Base-by-base conservation (phyloP, 2,329 filamentous ascomycete species). In the Trichoderma endophyticum region DNA sequence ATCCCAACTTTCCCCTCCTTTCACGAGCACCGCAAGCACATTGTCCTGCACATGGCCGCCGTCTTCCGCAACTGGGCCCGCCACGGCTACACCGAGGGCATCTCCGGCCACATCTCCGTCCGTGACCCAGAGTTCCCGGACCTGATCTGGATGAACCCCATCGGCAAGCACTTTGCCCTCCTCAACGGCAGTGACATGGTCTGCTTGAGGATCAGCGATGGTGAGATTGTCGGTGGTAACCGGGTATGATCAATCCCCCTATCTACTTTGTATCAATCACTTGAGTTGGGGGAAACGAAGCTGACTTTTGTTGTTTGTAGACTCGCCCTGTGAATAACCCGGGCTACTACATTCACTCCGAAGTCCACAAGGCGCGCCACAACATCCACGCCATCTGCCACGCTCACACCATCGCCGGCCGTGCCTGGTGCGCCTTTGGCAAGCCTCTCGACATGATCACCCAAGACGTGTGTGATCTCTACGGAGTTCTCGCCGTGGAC, bases 61-160 rank as follows among this genome's bases (percentile, higher is more conserved):
- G 84, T 84, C 83, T 71, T 90, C 89, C 76, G 79, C 51, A 76
- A 76, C 74, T 80, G 77, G 77, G 78, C 78, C 2, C 77, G 78
- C 26, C 70, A 76, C 39, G 77, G 77, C 59, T 80, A 75, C 73
- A 78, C 76, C 14, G 78, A 80, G 48, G 79, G 79, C 3, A 77
- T 78, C 64, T 79, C 81, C n/a, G 81, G 81, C 4, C 90, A 93
- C 80, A 93, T 93, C 74, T 87, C 84, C 15, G 87, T 92, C 1
- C 85, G 90, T 14, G 91, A 93, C 77, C 90, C 91, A 0, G 89
- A 92, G 78, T 83, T 87, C 75, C 81, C 82, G 0, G 82, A 88
- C 73, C 84, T 84, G 15, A 91, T 92, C 81, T 93, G 92, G 91
- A 93, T 91, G 78, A 86, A 93, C 89, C 82, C 91, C 82, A 70